A percentile compares a stretch with the other conserved stretches of the same genome.
These are phyloP conservation scores for Collariella sp. DNA, from an alignment of 495 filamentous ascomycete genomes.

Conservation along the genomic window DNA sequence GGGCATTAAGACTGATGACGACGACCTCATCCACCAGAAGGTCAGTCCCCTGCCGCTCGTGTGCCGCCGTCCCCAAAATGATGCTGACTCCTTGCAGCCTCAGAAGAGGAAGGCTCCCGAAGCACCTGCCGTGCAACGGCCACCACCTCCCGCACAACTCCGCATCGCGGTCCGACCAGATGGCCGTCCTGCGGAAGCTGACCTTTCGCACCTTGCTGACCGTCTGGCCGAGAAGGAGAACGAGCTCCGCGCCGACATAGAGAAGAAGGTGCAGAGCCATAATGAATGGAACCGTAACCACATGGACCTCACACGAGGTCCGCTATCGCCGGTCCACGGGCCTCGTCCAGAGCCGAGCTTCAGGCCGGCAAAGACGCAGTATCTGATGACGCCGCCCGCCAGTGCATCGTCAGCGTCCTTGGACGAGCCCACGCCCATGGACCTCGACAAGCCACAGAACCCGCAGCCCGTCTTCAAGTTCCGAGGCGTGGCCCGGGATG, in stretches of 20 bases:
- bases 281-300: slow-evolving; percentile 78
- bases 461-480: slow-evolving; percentile 25
- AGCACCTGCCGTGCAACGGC: slow-evolving; percentile 45
- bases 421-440: slow-evolving; percentile 36
- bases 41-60: slow-evolving; percentile 39
- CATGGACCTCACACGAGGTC: slow-evolving; percentile 73
- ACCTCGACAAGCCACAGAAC: slow-evolving; percentile 29
- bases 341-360: slow-evolving; percentile 49
- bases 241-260: slow-evolving; percentile 65
- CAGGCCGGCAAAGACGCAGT: slow-evolving; percentile 71
- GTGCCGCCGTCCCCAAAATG: slow-evolving; percentile 11
- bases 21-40: slow-evolving; percentile 91
- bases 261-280: slow-evolving; percentile 72
- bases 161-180: slow-evolving; percentile 63
- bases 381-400: slow-evolving; percentile 78
- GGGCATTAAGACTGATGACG: slow-evolving; percentile 84
- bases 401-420: slow-evolving; percentile 59
- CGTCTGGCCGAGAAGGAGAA: slow-evolving; percentile 75
- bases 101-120: slow-evolving; percentile 64
- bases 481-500: slow-evolving; percentile 26
- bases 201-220: slow-evolving; percentile 68
- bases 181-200: slow-evolving; percentile 60
- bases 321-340: slow-evolving; percentile 64
- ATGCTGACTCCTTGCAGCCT: slow-evolving; percentile 40
- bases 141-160: slow-evolving; percentile 43